Evolutionary conservation across 169 alveolate species (phyloP).

Genomic region (Amoebophrya sp.): DNA sequence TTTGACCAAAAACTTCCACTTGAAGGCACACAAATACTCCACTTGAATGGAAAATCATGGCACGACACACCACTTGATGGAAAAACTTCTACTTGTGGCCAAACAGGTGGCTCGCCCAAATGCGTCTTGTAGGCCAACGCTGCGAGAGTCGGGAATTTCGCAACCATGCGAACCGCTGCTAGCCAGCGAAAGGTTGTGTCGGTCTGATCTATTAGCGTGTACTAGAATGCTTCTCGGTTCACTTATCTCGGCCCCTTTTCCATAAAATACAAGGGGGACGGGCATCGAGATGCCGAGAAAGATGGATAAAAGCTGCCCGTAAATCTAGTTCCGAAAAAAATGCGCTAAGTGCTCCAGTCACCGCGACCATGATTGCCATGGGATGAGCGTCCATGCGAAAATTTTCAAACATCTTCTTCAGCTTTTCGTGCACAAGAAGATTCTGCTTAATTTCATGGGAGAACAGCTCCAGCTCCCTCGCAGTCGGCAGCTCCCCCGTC

Average conservation of each 20-base stretch:
- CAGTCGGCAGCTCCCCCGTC: slow-evolving; percentile 68
- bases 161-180: slow-evolving; percentile 61
- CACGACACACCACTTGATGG: too few species aligned
- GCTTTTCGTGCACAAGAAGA: slow-evolving; percentile 68
- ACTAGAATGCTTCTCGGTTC: too few species aligned
- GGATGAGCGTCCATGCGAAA: slow-evolving; percentile 69
- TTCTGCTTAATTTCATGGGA: slow-evolving; percentile 53
- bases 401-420: slow-evolving; percentile 62
- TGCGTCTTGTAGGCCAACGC: slow-evolving; percentile 70
- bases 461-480: slow-evolving; percentile 50
- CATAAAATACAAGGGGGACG: too few species aligned
- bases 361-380: slow-evolving; percentile 71
- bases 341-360: slow-evolving; percentile 69
- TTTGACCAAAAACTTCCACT: too few species aligned
- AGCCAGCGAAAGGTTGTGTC: slow-evolving; percentile 4
- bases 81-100: slow-evolving; percentile 56
- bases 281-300: too few species aligned
- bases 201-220: background rate
- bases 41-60: too few species aligned
- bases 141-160: slow-evolving; percentile 73
- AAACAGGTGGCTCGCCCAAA: slow-evolving; percentile 68
- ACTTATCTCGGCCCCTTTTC: too few species aligned
- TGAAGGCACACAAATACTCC: too few species aligned
- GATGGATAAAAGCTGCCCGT: slow-evolving; percentile 52
- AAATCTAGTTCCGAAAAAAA: slow-evolving; percentile 42